Percentiles rank a stretch among this genome's conserved stretches.
Evolutionary conservation across 768 basidiomycete species (phyloP).

Genomic region (Strobilomyces confusus): DNA sequence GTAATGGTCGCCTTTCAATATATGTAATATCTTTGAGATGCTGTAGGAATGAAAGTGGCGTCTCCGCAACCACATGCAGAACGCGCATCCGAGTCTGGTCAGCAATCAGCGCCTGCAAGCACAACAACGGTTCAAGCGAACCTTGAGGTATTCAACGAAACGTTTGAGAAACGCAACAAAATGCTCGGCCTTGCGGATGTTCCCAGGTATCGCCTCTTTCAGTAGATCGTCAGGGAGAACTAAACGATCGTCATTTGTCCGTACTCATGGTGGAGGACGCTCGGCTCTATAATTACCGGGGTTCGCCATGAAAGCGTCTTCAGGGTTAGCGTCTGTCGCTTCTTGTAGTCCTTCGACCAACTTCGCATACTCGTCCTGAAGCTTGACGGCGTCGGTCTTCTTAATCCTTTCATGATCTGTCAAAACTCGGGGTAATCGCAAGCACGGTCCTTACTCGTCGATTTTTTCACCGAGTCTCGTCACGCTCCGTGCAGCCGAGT

Average conservation of each 20-base stretch:
- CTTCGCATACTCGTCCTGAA: constrained; percentile 95
- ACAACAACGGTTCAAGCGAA: constrained; percentile 24
- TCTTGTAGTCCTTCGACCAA: constrained; percentile 93
- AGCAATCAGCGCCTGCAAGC: constrained; percentile 9
- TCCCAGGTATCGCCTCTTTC: constrained; percentile 94
- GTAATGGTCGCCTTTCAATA: constrained; percentile 88
- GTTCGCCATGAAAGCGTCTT: constrained; percentile 85
- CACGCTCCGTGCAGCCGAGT: constrained; percentile 88
- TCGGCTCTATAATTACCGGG: constrained; percentile 55
- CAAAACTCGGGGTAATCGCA: neutral
- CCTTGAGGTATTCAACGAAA: constrained; percentile 98
- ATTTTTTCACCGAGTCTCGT: constrained; percentile 85
- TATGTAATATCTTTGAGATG: constrained; percentile 99
- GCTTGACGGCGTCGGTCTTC: constrained; percentile 83
- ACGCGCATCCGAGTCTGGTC: constrained; percentile 95
- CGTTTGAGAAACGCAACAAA: constrained; percentile 98
- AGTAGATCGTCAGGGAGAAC: constrained; percentile 93
- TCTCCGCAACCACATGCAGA: constrained; percentile 98
- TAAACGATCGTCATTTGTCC: constrained; percentile 27
- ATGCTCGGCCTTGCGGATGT: constrained; percentile 98
- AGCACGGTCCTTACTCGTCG: constrained; percentile 66
- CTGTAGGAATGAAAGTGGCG: constrained; percentile 92
- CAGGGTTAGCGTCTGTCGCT: constrained; percentile 52
- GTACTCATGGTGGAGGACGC: neutral
- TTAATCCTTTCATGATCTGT: constrained; percentile 65